Base-by-base conservation (phyloP, 225 moss, liverwort and hornwort genomes). In the Polytrichum formosum region DNA sequence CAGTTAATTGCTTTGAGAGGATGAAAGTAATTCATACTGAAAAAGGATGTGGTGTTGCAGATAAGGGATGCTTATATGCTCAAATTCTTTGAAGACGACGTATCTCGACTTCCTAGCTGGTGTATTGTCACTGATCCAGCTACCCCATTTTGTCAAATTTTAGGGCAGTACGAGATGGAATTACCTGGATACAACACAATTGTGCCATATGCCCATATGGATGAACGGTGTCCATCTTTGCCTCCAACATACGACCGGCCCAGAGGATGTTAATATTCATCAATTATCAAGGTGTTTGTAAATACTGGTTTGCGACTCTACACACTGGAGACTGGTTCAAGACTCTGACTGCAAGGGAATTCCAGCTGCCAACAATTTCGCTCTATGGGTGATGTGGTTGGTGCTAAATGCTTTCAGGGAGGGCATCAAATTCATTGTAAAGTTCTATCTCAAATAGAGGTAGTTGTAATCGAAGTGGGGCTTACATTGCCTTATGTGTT, bases 31-130 rank as follows among this genome's bases (percentile, higher is more conserved):
- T n/a, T 65, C 30, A 20, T 31, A 65, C 27, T 65, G 28, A 65
- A n/a, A 33, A 18, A 65, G 65, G 4, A 21, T 18, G 26, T 25
- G 10, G n/a, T 68, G 68, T 75, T 79, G 77, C 89, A 91, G 91
- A 86, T 92, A 69, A 84, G 91, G 72, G 98, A 98, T 67, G 98
- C 98, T 46, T 98, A 94, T 66, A 92, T 98, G 94, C 87, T 98
- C 56, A 94, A 91, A 35, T 79, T 98, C 55, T 98, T 82, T 26
- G 92, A 98, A 75, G 90, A 85, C 53, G 91, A 98, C 31, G 66
- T 53, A 37, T 82, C 91, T 61, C 90, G 92, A 70, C 65, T 98
- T 73, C 98, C 98, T 72, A 88, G 84, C 74, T 98, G 92, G 91
- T 98, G 98, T 75, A 88, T 85, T 53, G 18, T 68, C 46, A 78